Conservation (phyloP, 2,329 filamentous ascomycete species). For the Aspergillus sojae region DNA sequence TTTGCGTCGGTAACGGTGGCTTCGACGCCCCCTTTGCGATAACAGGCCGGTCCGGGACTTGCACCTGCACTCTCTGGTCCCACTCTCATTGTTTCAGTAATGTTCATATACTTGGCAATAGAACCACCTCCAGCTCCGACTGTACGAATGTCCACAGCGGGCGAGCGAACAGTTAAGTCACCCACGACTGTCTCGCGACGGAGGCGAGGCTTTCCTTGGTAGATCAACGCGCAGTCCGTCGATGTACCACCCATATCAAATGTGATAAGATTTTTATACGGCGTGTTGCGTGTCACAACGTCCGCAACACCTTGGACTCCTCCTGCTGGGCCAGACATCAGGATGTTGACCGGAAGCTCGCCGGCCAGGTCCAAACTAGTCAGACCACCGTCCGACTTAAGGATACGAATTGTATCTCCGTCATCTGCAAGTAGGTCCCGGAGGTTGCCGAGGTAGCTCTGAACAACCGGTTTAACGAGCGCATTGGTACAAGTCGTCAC, state of each 20-base stretch:
- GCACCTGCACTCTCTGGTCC: constrained; percentile 56
- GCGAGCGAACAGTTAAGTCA: constrained; percentile 48
- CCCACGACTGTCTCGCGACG: constrained; percentile 52
- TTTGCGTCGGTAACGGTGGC: constrained; percentile 56
- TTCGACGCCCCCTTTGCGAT: constrained; percentile 49
- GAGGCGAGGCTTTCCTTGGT: constrained; percentile 46
- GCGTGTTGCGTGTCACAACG: constrained; percentile 48
- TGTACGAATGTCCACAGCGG: constrained; percentile 53
- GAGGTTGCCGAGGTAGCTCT: constrained; percentile 49
- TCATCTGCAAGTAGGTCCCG: constrained; percentile 43
- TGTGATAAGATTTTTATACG: constrained; percentile 53
- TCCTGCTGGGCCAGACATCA: constrained; percentile 55
- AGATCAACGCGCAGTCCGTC: constrained; percentile 52
- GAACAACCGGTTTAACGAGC: constrained; percentile 52
- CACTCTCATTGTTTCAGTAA: constrained; percentile 53
- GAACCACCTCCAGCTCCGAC: constrained; percentile 56
- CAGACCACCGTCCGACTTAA: constrained; percentile 54
- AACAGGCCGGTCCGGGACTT: constrained; percentile 53
- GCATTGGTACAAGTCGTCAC: constrained; percentile 53
- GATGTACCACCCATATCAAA: constrained; percentile 57
- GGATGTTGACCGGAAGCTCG: constrained; percentile 51
- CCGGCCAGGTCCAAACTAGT: constrained; percentile 50
- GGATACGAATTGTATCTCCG: constrained; percentile 50
- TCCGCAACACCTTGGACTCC: constrained; percentile 54
- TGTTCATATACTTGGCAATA: constrained; percentile 51